Evolutionary conservation across 257 asterid genomes (phyloP).

Genomic region (Linderniella brevidens): DNA sequence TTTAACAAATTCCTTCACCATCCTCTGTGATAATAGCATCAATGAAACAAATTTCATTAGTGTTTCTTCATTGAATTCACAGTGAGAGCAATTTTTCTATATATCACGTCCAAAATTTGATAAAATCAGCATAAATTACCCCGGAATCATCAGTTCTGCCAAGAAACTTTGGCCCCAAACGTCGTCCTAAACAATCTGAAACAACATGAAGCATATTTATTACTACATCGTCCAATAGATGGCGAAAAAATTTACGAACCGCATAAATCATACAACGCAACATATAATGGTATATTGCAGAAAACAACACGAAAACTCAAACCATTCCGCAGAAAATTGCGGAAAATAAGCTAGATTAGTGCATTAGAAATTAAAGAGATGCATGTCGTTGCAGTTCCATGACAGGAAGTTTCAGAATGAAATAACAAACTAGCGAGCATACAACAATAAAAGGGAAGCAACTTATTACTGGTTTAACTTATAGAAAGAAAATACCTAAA

Average conservation of each 20-base stretch:
- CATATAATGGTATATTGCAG: too few species aligned
- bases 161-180: slow-evolving; percentile 90
- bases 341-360: too few species aligned
- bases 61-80: slow-evolving; percentile 9
- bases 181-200: slow-evolving; percentile 94
- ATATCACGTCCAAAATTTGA: background rate
- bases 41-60: slow-evolving; percentile 6
- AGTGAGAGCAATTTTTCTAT: background rate
- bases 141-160: slow-evolving; percentile 86
- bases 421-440: too few species aligned
- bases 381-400: too few species aligned
- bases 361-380: too few species aligned
- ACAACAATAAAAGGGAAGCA: too few species aligned
- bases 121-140: slow-evolving; percentile 29
- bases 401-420: too few species aligned
- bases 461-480: too few species aligned
- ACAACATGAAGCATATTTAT: slow-evolving; percentile 12
- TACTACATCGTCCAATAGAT: background rate
- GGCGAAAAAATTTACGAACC: background rate
- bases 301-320: too few species aligned
- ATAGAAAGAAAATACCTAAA: too few species aligned
- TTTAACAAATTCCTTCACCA: slow-evolving; percentile 79
- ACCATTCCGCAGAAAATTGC: too few species aligned
- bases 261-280: background rate
- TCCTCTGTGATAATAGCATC: slow-evolving; percentile 41